These are phyloP conservation scores for Pseudocercospora musae DNA, from an alignment of 2,329 filamentous ascomycete species.

Conservation along the genomic window DNA sequence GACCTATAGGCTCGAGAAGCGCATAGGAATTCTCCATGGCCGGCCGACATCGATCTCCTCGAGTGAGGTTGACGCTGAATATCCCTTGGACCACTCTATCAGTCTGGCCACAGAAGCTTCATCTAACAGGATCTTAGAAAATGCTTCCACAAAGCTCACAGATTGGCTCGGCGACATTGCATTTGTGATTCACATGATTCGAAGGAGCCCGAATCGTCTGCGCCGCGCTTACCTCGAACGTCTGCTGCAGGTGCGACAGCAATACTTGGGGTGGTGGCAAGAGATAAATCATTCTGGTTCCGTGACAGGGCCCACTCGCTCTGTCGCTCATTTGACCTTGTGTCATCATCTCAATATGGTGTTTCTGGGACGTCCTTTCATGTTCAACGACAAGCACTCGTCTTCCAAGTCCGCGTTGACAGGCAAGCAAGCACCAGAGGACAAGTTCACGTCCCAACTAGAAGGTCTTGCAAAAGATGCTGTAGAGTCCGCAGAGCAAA, in stretches of 20 bases:
- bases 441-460: conserved; percentile 15
- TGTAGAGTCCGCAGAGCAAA: conserved; percentile 29
- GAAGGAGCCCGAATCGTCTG: conserved; percentile 10
- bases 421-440: neutral
- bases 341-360: conserved; percentile 16
- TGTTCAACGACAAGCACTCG: conserved; percentile 8
- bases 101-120: neutral
- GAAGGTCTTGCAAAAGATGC: conserved; percentile 24
- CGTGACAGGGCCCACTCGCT: neutral
- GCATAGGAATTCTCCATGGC: conserved; percentile 56
- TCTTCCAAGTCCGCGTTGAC: neutral
- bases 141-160: conserved; percentile 15
- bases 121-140: conserved; percentile 11
- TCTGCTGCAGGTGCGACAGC: conserved; percentile 12
- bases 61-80: conserved; percentile 53
- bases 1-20: conserved; percentile 49
- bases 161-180: conserved; percentile 19
- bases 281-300: neutral
- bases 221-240: conserved; percentile 17
- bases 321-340: conserved; percentile 15
- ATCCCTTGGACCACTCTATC: conserved; percentile 39
- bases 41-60: conserved; percentile 54
- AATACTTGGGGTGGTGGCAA: conserved; percentile 16
- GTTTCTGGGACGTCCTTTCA: conserved; percentile 20
- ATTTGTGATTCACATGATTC: conserved; percentile 14